phyloP scores from a whole-genome alignment of 1,284 basidiomycete genomes.

The Tylopilus sp. region DNA sequence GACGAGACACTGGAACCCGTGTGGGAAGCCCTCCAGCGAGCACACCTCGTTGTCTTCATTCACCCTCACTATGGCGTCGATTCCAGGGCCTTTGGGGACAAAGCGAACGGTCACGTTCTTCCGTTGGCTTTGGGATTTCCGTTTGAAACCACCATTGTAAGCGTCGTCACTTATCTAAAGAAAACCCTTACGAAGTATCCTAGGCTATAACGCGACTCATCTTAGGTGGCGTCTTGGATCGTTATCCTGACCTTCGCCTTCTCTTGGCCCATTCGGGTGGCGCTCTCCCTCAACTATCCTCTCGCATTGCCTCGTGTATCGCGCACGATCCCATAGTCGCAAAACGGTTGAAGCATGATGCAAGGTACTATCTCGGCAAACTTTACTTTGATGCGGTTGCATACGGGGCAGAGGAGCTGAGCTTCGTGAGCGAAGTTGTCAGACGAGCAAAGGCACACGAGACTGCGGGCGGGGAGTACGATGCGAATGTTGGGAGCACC shows the following conservation, averaged over 20 bases:
- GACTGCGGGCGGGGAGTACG: constrained; percentile 33
- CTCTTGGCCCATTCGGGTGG: constrained; percentile 85
- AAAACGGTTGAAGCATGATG: constrained; percentile 71
- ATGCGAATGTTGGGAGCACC: constrained; percentile 42
- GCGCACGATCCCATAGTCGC: constrained; percentile 78
- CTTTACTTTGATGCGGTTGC: constrained; percentile 81
- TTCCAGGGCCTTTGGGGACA: constrained; percentile 62
- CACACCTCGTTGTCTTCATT: constrained; percentile 70
- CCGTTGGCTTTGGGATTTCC: constrained; percentile 85
- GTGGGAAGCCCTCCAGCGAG: constrained; percentile 67
- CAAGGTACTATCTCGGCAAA: constrained; percentile 77
- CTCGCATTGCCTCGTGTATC: constrained; percentile 78
- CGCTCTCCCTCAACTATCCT: constrained; percentile 75
- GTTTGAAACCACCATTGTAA: constrained; percentile 81
- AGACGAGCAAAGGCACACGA: constrained; percentile 56
- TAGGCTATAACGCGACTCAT: constrained; percentile 79
- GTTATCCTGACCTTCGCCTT: constrained; percentile 67
- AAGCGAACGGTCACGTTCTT: constrained; percentile 80
- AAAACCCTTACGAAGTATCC: constrained; percentile 4
- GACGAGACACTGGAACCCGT: constrained; percentile 73
- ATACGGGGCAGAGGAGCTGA: constrained; percentile 80
- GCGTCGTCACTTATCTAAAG: constrained; percentile 24
- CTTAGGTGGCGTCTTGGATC: constrained; percentile 75
- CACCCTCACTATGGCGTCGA: constrained; percentile 83
- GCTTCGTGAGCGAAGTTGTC: constrained; percentile 68